These are phyloP conservation scores for Pelagophyceae sp. DNA, from an alignment of 352 stramenopile species.

Conservation along the genomic window DNA sequence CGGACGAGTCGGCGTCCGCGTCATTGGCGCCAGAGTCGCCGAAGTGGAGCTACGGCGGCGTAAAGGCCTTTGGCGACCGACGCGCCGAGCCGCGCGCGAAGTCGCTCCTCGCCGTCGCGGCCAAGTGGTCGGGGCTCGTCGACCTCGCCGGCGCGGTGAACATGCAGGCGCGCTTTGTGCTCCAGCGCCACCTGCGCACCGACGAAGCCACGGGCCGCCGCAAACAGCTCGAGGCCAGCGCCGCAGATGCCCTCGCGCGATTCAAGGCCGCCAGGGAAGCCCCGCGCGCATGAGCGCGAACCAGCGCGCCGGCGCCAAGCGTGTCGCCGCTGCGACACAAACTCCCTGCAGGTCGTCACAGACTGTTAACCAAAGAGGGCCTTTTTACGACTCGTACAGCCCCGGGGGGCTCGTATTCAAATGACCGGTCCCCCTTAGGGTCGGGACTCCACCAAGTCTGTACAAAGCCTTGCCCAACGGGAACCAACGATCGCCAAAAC, in stretches of 20 bases:
- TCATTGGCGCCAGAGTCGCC: background rate
- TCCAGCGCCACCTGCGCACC: background rate
- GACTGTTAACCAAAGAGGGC: too few species aligned
- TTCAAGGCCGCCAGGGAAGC: too few species aligned
- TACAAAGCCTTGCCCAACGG: too few species aligned
- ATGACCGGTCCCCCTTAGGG: too few species aligned
- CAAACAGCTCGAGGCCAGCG: background rate
- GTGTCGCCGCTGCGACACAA: too few species aligned
- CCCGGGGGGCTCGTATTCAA: too few species aligned
- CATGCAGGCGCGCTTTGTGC: background rate
- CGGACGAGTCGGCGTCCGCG: background rate
- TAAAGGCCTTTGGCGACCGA: background rate
- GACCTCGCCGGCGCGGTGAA: background rate
- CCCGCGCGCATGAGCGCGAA: too few species aligned
- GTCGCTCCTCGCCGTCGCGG: background rate
- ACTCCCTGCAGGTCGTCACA: too few species aligned
- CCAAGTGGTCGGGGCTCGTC: background rate
- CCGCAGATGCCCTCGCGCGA: background rate
- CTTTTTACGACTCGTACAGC: too few species aligned
- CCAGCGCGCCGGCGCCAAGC: too few species aligned
- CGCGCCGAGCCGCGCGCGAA: background rate
- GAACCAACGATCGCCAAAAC: too few species aligned
- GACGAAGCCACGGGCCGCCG: background rate
- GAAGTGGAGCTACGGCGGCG: background rate
- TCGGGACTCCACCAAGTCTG: too few species aligned